Evolutionary conservation across 495 filamentous ascomycete species (phyloP).

Genomic region (Hypoxylon crocopeplum): DNA sequence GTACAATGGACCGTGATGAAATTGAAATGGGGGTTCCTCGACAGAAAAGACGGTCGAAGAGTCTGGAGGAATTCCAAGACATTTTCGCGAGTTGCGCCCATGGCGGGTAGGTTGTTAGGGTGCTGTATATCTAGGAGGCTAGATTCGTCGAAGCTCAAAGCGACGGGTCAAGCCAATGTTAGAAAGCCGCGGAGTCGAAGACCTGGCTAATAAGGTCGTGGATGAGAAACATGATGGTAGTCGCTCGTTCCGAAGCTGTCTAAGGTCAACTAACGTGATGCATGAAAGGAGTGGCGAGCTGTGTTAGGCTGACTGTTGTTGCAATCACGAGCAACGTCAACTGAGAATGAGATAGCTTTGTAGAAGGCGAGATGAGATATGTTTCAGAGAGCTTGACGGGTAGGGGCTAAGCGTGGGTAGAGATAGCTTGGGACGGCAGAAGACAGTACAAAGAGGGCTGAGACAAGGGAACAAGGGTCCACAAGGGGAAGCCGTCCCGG

Average conservation of each 20-base stretch:
- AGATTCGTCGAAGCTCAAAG: constrained; percentile 5
- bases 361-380: constrained; percentile 24
- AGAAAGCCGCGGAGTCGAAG: constrained; percentile 30
- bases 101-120: constrained; percentile 13
- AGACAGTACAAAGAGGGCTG: constrained; percentile 22
- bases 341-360: background rate
- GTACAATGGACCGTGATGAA: constrained; percentile 86
- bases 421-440: background rate
- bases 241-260: constrained; percentile 30
- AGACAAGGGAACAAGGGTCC: constrained; percentile 9
- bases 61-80: constrained; percentile 51
- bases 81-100: constrained; percentile 21
- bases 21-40: constrained; percentile 70
- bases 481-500: too few species aligned
- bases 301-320: constrained; percentile 1
- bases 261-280: constrained; percentile 11
- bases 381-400: background rate
- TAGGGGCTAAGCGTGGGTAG: background rate
- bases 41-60: constrained; percentile 57
- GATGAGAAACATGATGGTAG: constrained; percentile 38
- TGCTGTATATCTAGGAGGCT: constrained; percentile 2
- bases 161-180: constrained; percentile 25
- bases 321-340: constrained; percentile 12
- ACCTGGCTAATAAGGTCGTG: constrained; percentile 38
- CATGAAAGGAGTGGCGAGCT: constrained; percentile 10